Evolutionary conservation across 164 flowering plant genomes (phyloP).

Genomic region (Amborella trichopoda): DNA sequence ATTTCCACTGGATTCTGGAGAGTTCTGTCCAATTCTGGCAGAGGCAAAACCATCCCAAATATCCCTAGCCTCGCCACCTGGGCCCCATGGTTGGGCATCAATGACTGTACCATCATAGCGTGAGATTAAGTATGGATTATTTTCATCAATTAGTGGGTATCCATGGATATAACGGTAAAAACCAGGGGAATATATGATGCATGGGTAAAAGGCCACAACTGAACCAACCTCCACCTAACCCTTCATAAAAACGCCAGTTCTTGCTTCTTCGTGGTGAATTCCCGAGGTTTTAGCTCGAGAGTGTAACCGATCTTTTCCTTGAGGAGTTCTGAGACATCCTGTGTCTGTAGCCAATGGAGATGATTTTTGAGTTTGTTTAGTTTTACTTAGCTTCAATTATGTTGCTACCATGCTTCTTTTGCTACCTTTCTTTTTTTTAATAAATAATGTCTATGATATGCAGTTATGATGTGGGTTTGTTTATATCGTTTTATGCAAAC

Average conservation of each 20-base stretch:
- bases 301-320: constrained; percentile 64
- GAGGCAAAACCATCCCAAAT: constrained; percentile 75
- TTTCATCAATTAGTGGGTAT: constrained; percentile 74
- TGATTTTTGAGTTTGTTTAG: no score
- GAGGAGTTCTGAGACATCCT: constrained; percentile 45
- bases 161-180: constrained; percentile 84
- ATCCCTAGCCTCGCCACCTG: constrained; percentile 59
- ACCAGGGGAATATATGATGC: constrained; percentile 74
- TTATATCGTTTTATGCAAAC: no score
- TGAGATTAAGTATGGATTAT: constrained; percentile 75
- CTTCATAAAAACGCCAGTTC: constrained; percentile 63
- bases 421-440: no score
- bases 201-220: constrained; percentile 87
- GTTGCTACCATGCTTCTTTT: no score
- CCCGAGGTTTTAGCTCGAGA: constrained; percentile 64
- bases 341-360: no score
- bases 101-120: constrained; percentile 85
- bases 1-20: constrained; percentile 19
- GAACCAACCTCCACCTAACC: constrained; percentile 84
- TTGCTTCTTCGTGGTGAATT: constrained; percentile 77
- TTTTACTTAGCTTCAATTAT: no score
- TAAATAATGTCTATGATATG: no score
- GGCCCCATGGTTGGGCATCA: constrained; percentile 94
- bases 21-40: no score
- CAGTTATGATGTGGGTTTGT: no score